Evolutionary conservation across 768 basidiomycete genomes (phyloP).

Genomic region (Cyclocybe cylindracea): DNA sequence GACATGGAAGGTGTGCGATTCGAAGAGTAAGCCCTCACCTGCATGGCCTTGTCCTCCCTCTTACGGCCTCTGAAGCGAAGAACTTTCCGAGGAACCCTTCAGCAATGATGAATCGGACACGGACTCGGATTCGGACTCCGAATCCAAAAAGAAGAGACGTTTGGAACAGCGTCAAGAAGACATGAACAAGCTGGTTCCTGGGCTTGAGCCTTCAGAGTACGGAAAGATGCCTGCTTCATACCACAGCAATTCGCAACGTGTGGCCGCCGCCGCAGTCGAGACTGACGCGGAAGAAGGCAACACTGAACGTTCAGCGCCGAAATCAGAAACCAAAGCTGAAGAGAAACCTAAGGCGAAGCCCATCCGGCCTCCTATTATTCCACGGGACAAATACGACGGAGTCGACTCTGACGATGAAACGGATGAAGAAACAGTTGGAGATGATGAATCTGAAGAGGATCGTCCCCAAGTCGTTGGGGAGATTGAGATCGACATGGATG

Average conservation of each 20-base stretch:
- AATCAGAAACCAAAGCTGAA: conserved; percentile 8
- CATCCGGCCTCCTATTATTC: conserved; percentile 77
- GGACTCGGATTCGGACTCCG: conserved; percentile 43
- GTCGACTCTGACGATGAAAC: conserved; percentile 91
- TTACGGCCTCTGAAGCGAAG: conserved; percentile 47
- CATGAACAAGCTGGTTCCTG: conserved; percentile 82
- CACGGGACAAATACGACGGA: conserved; percentile 87
- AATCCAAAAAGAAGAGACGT: conserved; percentile 31
- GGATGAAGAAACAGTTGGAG: conserved; percentile 61
- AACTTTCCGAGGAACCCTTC: conserved; percentile 65
- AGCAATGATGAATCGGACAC: conserved; percentile 49
- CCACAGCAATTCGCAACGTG: conserved; percentile 68
- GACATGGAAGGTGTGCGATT: conserved; percentile 88
- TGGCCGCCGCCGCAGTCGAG: conserved; percentile 46
- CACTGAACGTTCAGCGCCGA: conserved; percentile 5
- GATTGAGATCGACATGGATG: conserved; percentile 86
- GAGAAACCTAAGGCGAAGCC: conserved; percentile 35
- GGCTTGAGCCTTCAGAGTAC: conserved; percentile 81
- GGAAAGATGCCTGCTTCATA: conserved; percentile 82
- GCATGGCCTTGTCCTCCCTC: not conserved
- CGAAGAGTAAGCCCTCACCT: conserved; percentile 68
- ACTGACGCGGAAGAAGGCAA: conserved; percentile 39
- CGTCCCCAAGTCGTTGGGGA: conserved; percentile 83
- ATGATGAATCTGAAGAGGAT: conserved; percentile 74
- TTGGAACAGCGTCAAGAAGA: conserved; percentile 54